Evolutionary conservation across 257 asterid species (phyloP).

Genomic region (Solanum phureja): DNA sequence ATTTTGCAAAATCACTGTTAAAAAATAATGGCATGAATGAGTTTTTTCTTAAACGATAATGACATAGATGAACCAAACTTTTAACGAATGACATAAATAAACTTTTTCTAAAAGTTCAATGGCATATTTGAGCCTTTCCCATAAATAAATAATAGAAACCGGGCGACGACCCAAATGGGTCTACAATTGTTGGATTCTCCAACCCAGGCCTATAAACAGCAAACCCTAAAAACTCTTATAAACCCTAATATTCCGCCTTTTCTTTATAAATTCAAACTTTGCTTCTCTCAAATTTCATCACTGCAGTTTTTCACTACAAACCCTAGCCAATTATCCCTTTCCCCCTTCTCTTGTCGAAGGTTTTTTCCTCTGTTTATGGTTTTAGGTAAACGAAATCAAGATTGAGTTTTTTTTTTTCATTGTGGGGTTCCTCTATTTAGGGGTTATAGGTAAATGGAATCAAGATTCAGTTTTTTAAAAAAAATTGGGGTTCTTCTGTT

Average conservation of each 20-base stretch:
- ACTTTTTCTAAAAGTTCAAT: no score
- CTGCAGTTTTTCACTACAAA: not conserved
- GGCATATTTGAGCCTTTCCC: no score
- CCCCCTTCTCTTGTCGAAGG: not conserved
- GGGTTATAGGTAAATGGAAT: not conserved
- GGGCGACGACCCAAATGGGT: not conserved
- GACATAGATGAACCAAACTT: no score
- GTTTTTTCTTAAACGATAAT: no score
- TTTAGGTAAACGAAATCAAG: not conserved
- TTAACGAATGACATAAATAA: no score
- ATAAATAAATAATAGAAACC: not conserved
- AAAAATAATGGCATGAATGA: no score
- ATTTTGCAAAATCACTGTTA: no score
- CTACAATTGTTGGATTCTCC: not conserved
- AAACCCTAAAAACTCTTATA: slow-evolving; percentile 6
- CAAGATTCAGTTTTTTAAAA: not conserved
- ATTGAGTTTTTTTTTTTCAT: not conserved
- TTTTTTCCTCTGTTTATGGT: not conserved
- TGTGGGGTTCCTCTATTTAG: not conserved
- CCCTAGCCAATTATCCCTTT: not conserved
- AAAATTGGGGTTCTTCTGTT: not conserved
- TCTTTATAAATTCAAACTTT: slow-evolving; percentile 2
- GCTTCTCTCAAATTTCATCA: not conserved
- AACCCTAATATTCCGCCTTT: slow-evolving; percentile 1
- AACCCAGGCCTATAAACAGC: not conserved